Base-by-base conservation (phyloP, 164 flowering plant species). In the Protea cynaroides region DNA sequence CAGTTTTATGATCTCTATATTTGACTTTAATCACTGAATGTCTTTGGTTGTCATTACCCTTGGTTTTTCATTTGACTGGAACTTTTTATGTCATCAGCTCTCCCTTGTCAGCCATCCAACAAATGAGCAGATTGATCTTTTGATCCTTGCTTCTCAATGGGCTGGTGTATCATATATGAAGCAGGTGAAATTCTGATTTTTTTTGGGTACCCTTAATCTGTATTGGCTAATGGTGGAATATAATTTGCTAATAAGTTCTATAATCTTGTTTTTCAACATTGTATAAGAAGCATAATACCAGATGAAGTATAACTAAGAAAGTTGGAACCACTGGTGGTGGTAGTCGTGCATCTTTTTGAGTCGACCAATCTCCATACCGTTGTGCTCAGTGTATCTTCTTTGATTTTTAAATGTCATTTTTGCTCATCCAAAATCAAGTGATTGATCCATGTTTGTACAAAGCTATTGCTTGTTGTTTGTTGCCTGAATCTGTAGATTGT, bases 81-180 rank as follows among this genome's bases (percentile, higher is more conserved):
- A 23, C 29, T 49, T 40, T 13, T 70, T 75, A 36, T 47, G 1
- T 58, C 24, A 49, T 67, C 72, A 88, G 95, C 81, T 86, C 34
- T 64, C 62, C 34, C 62, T 66, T 70, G 47, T 49, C 66, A 81
- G 80, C 51, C 55, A 75, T 68, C 82, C 84, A 63, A 70, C 79
- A 29, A 78, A 36, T 53, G 89, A 86, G 67, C 76, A 82, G 36
- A 56, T 79, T 50, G 83, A 85, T 77, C 84, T 79, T 68, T 68
- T 95, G 62, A 84, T 92, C 73, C 72, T 80, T 47, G 81, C 96
- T 58, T 89, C 91, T 63, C 71, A 70, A 52, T 83, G 92, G 83
- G 94, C 99, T 8, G 97, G 97, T 58, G 75, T 77, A 72, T 83
- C 89, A 34, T 78, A 46, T 68, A 64, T 77, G 40, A 74, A 68